A percentile compares a stretch with the other conserved stretches of the same genome.
Conservation (phyloP, 2,329 filamentous ascomycete species). For the Talaromyces marneffei region DNA sequence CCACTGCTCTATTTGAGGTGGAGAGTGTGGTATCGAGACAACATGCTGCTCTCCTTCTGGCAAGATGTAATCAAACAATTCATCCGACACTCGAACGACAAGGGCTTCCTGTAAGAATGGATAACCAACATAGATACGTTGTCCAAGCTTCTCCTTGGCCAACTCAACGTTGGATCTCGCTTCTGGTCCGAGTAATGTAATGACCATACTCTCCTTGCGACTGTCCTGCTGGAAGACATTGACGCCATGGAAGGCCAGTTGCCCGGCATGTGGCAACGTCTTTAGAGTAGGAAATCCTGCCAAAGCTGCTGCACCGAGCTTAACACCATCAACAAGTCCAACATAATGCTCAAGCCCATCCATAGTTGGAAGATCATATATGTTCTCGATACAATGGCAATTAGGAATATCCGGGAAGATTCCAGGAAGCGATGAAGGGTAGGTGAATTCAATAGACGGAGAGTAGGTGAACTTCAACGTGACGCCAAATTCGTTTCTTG, state of each 20-base stretch:
- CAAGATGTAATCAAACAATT: constrained; percentile 81
- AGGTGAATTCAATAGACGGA: constrained; percentile 68
- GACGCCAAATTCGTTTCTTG: constrained; percentile 84
- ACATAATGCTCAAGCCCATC: constrained; percentile 82
- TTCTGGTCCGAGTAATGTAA: constrained; percentile 74
- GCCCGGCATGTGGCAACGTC: constrained; percentile 74
- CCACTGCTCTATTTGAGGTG: constrained; percentile 74
- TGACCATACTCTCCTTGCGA: constrained; percentile 91
- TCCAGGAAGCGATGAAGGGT: constrained; percentile 80
- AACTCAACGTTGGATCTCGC: constrained; percentile 62
- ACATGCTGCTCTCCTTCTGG: constrained; percentile 61
- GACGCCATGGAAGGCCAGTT: constrained; percentile 80
- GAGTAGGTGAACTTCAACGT: constrained; percentile 89
- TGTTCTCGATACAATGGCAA: constrained; percentile 91
- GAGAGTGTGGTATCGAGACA: constrained; percentile 63
- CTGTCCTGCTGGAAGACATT: constrained; percentile 95
- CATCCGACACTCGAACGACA: constrained; percentile 81
- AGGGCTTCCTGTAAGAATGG: constrained; percentile 94
- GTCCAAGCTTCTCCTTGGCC: constrained; percentile 73
- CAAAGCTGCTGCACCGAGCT: constrained; percentile 74
- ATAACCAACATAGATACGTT: constrained; percentile 85
- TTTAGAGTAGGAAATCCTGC: constrained; percentile 91
- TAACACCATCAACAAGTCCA: constrained; percentile 75
- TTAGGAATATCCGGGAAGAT: constrained; percentile 82
- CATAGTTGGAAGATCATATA: constrained; percentile 88